phyloP scores from a whole-genome alignment of 768 basidiomycete genomes.

The Auriscalpium vulgare region DNA sequence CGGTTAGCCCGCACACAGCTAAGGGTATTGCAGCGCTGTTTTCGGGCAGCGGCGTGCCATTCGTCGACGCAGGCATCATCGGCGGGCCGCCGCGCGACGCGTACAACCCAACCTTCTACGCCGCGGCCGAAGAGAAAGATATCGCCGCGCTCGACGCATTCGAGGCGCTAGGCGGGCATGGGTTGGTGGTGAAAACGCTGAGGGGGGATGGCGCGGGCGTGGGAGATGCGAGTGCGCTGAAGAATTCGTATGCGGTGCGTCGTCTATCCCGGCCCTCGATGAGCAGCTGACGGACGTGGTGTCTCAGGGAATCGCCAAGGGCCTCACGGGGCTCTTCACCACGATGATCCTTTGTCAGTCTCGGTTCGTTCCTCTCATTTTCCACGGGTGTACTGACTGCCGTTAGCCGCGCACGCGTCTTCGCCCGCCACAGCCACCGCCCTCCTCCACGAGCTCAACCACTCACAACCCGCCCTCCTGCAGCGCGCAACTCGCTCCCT shows the following conservation, averaged over 20 bases:
- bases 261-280: neutral
- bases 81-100: constrained; percentile 43
- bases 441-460: constrained; percentile 38
- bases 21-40: constrained; percentile 41
- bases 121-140: constrained; percentile 32
- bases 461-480: constrained; percentile 39
- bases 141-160: constrained; percentile 30
- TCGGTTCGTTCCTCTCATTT: neutral
- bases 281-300: neutral
- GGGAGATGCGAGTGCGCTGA: constrained; percentile 54
- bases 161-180: constrained; percentile 31
- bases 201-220: constrained; percentile 39
- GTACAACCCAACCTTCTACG: constrained; percentile 50
- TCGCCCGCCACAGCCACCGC: constrained; percentile 57
- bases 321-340: constrained; percentile 41
- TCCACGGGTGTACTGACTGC: neutral
- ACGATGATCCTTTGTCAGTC: constrained; percentile 47
- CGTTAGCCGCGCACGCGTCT: constrained; percentile 42
- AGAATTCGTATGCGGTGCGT: constrained; percentile 57
- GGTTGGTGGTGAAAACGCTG: constrained; percentile 38
- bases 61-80: constrained; percentile 52
- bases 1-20: constrained; percentile 44
- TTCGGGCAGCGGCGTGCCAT: constrained; percentile 27
- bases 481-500: constrained; percentile 30
- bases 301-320: constrained; percentile 47